Evolutionary conservation across 2,329 filamentous ascomycete genomes (phyloP).

Genomic region (Polytolypa hystricis): DNA sequence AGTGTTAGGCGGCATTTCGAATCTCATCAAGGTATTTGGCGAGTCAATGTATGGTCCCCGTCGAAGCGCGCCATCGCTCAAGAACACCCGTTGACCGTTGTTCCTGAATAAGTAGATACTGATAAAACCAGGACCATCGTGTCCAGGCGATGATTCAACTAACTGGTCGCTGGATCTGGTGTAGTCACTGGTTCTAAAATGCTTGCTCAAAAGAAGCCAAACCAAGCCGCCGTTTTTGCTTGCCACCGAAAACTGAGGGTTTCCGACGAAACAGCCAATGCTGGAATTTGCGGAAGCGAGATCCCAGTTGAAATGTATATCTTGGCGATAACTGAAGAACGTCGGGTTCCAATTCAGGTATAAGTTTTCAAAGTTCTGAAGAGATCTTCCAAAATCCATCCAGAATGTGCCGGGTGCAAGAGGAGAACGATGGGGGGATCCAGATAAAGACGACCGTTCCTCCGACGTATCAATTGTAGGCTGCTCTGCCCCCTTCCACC

Average conservation of each 20-base stretch:
- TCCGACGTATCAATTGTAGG: constrained; percentile 5
- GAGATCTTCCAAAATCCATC: constrained; percentile 79
- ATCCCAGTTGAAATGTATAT: constrained; percentile 83
- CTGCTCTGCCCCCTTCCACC: constrained; percentile 20
- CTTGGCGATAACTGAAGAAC: constrained; percentile 69
- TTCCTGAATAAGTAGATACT: constrained; percentile 71
- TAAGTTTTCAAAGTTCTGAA: constrained; percentile 87
- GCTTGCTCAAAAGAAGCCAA: constrained; percentile 78
- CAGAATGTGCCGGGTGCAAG: constrained; percentile 69
- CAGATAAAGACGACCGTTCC: constrained; percentile 8
- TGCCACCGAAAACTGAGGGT: constrained; percentile 49
- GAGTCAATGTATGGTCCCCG: constrained; percentile 86
- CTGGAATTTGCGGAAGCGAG: constrained; percentile 44
- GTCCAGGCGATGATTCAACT: constrained; percentile 31
- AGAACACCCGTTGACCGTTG: constrained; percentile 58
- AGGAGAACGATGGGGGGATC: constrained; percentile 14
- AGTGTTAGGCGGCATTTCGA: constrained; percentile 46
- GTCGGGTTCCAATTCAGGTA: constrained; percentile 96
- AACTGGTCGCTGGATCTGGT: constrained; percentile 7
- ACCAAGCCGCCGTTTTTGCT: constrained; percentile 49
- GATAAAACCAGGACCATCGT: constrained; percentile 64
- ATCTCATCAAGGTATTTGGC: constrained; percentile 74
- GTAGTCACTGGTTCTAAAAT: constrained; percentile 63
- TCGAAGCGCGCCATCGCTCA: constrained; percentile 60
- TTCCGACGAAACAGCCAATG: constrained; percentile 60